These are phyloP conservation scores for Ophiosphaerella korrae DNA, from an alignment of 2,329 filamentous ascomycete species.

Conservation along the genomic window DNA sequence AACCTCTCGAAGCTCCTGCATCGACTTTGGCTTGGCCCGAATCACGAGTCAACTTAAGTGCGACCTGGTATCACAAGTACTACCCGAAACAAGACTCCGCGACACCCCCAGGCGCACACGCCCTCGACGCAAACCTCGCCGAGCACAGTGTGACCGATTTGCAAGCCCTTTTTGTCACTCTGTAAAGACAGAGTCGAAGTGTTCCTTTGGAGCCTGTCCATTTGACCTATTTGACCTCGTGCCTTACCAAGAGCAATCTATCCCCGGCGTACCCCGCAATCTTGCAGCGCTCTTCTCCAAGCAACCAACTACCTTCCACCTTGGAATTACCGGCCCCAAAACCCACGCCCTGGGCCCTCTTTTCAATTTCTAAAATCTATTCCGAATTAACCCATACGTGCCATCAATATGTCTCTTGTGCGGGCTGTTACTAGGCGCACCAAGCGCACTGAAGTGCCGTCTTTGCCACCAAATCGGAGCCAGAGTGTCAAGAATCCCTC, in stretches of 20 bases:
- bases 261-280: slow-evolving; percentile 44
- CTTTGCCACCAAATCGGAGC: slow-evolving; percentile 44
- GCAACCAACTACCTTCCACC: slow-evolving; percentile 29
- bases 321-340: slow-evolving; percentile 39
- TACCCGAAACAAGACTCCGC: slow-evolving; percentile 28
- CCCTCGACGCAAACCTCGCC: slow-evolving; percentile 26
- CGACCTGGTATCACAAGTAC: slow-evolving; percentile 36
- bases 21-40: slow-evolving; percentile 9
- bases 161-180: slow-evolving; percentile 25
- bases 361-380: slow-evolving; percentile 32
- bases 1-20: slow-evolving; percentile 12
- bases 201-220: slow-evolving; percentile 22
- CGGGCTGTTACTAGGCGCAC: slow-evolving; percentile 74
- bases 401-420: slow-evolving; percentile 61
- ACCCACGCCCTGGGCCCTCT: slow-evolving; percentile 30
- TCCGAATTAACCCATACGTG: slow-evolving; percentile 32
- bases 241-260: slow-evolving; percentile 38
- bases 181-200: slow-evolving; percentile 25
- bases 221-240: slow-evolving; percentile 25
- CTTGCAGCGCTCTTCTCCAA: slow-evolving; percentile 28
- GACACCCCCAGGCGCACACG: slow-evolving; percentile 33
- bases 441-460: slow-evolving; percentile 57
- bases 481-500: slow-evolving; percentile 53
- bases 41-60: slow-evolving; percentile 18
- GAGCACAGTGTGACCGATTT: slow-evolving; percentile 28